These are phyloP conservation scores for Pythium vanterpoolii DNA, from an alignment of 352 stramenopile species.

Conservation along the genomic window DNA sequence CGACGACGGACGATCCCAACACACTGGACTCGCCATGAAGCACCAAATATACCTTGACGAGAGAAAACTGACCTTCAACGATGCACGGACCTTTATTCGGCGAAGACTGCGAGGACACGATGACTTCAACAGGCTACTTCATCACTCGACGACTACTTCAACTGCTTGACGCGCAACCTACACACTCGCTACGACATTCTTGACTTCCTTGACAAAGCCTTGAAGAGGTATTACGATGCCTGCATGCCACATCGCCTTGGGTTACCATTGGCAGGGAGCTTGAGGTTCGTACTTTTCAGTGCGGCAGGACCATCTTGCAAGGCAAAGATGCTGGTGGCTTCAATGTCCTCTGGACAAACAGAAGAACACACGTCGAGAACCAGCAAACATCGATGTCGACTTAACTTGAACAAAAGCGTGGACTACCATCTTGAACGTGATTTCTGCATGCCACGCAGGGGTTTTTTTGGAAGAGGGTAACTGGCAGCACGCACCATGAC, in stretches of 20 bases:
- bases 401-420: background rate
- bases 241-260: constrained; percentile 1
- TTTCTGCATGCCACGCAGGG: constrained; percentile 7
- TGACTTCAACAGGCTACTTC: background rate
- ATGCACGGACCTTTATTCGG: constrained; percentile 4
- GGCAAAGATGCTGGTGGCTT: background rate
- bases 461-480: background rate
- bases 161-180: background rate
- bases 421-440: background rate
- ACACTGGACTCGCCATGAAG: too few relatives aligned
- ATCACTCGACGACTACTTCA: background rate
- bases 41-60: background rate
- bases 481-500: constrained; percentile 7
- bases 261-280: background rate
- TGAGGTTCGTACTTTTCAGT: background rate
- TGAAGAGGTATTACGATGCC: background rate
- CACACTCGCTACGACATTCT: background rate
- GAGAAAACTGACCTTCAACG: background rate
- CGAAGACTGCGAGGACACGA: background rate
- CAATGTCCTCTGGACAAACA: background rate
- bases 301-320: background rate
- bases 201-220: constrained; percentile 2
- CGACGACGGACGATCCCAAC: background rate
- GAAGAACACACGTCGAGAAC: background rate
- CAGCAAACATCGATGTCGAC: background rate